Base-by-base conservation (phyloP, 1,139 yeast species). In the Arxiozyma slooffiae region DNA sequence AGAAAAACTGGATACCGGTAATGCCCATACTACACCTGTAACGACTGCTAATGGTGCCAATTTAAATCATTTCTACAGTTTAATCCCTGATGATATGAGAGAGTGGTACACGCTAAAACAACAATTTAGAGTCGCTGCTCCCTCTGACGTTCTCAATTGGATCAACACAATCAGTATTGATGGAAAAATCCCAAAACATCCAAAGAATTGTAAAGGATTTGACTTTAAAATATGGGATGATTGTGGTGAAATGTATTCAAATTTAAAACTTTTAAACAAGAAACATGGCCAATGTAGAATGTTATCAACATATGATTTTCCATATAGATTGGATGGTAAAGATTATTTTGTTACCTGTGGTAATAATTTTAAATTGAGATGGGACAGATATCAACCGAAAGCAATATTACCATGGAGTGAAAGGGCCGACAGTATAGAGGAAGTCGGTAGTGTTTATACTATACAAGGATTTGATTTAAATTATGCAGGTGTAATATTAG, bases 361-460 rank as follows among this genome's bases (percentile, higher is more conserved):
- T 38, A 74, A 70, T 37, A 63, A 62, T 21, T 72, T 72, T 54
- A 69, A 67, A 48, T 59, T 71, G 16, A 65, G 73, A 39, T 72
- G 76, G 76, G 76, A 71, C 53, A 60, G 73, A 48, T 71, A 70
- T 50, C 54, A 68, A 1, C 75, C 75, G 14, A 60, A 66, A n/a
- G 66, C 65, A 9, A 55, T 61, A 3, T 55, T 61, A 2, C 76
- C 75, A 9, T 72, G 76, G 76, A 68, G 73, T 50, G 75, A 71
- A 53, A 54, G 75, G 34, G 60, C 60, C 0, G 74, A 71, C 46
- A 70, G 74, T 1, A 70, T 71, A 41, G 71, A 70, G 34, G 75
- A 71, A 54, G 75, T 71, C 26, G 76, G 76, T 0, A 70, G 74
- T 34, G 75, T 71, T 2, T 72, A 72, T 50, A 71, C 76, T 0